These are phyloP conservation scores for Didymella keratinophila DNA, from an alignment of 2,329 filamentous ascomycete species.

Conservation along the genomic window DNA sequence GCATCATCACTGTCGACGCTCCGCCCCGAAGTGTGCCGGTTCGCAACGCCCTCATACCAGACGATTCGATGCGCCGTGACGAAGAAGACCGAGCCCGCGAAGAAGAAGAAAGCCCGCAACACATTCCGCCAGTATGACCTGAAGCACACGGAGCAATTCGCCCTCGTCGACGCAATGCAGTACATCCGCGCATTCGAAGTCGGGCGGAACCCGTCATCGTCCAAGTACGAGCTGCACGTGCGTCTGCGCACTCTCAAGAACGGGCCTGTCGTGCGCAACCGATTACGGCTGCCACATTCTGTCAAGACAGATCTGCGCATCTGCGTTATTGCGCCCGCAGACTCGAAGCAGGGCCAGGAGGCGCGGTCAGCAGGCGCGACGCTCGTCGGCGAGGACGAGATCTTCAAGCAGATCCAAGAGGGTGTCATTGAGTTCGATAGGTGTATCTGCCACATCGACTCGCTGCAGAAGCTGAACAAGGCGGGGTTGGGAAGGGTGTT, in stretches of 20 bases:
- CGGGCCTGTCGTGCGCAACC: slow-evolving; percentile 85
- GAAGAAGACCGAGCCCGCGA: slow-evolving; percentile 53
- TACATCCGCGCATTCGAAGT: slow-evolving; percentile 94
- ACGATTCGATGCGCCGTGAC: slow-evolving; percentile 52
- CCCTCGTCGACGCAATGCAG: slow-evolving; percentile 93
- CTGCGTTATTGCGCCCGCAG: slow-evolving; percentile 88
- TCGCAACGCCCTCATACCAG: slow-evolving; percentile 43
- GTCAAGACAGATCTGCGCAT: slow-evolving; percentile 89
- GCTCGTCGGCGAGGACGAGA: slow-evolving; percentile 81
- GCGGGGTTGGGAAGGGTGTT: slow-evolving; percentile 80
- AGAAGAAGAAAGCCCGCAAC: slow-evolving; percentile 68
- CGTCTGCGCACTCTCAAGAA: slow-evolving; percentile 85
- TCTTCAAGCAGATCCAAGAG: slow-evolving; percentile 80
- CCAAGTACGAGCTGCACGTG: slow-evolving; percentile 90
- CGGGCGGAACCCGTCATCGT: slow-evolving; percentile 72
- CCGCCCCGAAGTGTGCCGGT: slow-evolving; percentile 31
- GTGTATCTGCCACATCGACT: slow-evolving; percentile 84
- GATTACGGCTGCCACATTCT: slow-evolving; percentile 85
- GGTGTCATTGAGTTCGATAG: slow-evolving; percentile 88
- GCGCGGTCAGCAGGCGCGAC: slow-evolving; percentile 81
- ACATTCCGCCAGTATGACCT: slow-evolving; percentile 71
- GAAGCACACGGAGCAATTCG: slow-evolving; percentile 73
- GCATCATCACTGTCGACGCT: slow-evolving; percentile 16
- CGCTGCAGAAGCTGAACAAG: slow-evolving; percentile 79
- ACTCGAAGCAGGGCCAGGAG: slow-evolving; percentile 74